Base-by-base conservation (phyloP, 2,329 filamentous ascomycete species). In the Dothideomycetes sp. region DNA sequence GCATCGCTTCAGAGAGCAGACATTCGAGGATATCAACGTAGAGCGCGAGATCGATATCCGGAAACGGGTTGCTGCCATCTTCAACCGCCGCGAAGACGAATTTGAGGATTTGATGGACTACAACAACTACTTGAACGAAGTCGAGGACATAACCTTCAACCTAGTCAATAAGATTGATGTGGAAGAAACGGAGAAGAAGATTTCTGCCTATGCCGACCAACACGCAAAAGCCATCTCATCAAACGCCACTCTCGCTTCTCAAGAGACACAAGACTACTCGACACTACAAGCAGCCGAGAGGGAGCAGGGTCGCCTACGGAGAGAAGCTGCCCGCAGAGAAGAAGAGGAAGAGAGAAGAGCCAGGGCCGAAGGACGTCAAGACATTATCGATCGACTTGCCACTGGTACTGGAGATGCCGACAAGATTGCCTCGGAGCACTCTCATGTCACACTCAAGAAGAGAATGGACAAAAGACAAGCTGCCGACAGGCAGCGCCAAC, bases 121-220 rank as follows among this genome's bases (percentile, higher is more conserved):
- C 69, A 95, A 98, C 64, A 81, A 95, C 61, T 95, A 96, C 65
- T 77, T 98, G 10, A 86, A 96, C 63, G 80, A 84, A 56, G 85
- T 94, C 27, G 91, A 98, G 67, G 78, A 82, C 49, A 74, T 95
- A 47, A 88, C 88, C 2, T 87, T 88, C 64, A 89, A 95, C 57
- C 71, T 98, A 8, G 81, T 95, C 39, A 72, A 78, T 49, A 78
- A 80, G 29, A 71, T 68, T 30, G 78, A 88, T 45, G 71, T 80
- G 1, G 76, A 78, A n/a, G 74, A 71, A 43, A 79, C 74, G 2
- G 69, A 77, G 53, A 61, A 64, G 29, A 67, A 72, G 39, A 64
- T 88, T n/a, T 63, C 70, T 35, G 65, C 74, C 46, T 95, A 88
- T 66, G 79, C 86, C 54, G 73, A 79, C 32, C 74, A 78, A 42